These are phyloP conservation scores for Rhipidocladum racemiflorum DNA, from an alignment of 176 grass and related monocot genomes.

Conservation along the genomic window DNA sequence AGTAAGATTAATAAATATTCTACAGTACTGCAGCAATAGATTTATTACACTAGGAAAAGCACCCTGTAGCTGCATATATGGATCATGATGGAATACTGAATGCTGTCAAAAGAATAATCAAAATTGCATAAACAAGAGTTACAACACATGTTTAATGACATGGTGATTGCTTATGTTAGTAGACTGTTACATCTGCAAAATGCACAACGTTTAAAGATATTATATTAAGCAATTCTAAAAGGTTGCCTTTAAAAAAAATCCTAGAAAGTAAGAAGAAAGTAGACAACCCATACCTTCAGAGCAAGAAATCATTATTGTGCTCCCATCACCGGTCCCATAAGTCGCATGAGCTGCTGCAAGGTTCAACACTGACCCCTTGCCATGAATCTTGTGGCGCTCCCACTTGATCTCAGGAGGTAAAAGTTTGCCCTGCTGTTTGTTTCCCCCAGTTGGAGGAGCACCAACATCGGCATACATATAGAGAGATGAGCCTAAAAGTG, in stretches of 20 bases:
- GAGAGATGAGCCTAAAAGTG: constrained; percentile 68
- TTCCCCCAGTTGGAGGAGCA: constrained; percentile 49
- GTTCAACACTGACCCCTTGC: constrained; percentile 76
- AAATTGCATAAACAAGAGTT: neutral
- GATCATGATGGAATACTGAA: neutral
- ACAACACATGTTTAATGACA: neutral
- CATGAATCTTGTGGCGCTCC: constrained; percentile 82
- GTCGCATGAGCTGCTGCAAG: constrained; percentile 62
- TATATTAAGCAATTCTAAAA: neutral
- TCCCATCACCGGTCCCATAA: constrained; percentile 82
- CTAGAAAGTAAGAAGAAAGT: neutral
- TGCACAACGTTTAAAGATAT: neutral
- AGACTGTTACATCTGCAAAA: neutral
- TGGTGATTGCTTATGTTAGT: neutral
- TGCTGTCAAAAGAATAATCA: neutral
- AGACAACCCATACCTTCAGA: constrained; percentile 58
- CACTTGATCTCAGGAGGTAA: constrained; percentile 84
- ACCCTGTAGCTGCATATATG: neutral
- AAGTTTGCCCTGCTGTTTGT: constrained; percentile 66
- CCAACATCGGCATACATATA: constrained; percentile 88
- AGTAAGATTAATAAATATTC: neutral
- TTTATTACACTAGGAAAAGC: neutral
- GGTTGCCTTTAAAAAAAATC: neutral
- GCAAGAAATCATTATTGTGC: constrained; percentile 82
- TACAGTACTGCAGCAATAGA: neutral